These are phyloP conservation scores for Claviceps sp. DNA, from an alignment of 2,329 filamentous ascomycete species.

Conservation along the genomic window DNA sequence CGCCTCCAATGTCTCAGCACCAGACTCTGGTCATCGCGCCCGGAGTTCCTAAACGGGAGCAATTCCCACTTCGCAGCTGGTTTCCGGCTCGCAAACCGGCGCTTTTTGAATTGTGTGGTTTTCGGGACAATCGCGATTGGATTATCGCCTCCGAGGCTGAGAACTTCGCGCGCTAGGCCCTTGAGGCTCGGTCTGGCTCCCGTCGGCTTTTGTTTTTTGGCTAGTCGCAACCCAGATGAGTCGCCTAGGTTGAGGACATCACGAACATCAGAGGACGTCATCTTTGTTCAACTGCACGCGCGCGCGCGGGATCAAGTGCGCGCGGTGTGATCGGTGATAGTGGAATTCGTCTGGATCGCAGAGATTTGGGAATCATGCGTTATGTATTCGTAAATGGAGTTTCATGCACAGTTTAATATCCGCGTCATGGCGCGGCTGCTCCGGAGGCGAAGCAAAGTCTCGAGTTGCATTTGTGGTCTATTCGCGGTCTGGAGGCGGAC, in stretches of 20 bases:
- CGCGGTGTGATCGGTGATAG: no score
- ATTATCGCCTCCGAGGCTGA: conserved; percentile 51
- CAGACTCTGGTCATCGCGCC: conserved; percentile 53
- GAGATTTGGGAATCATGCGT: no score
- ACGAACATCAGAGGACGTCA: conserved; percentile 70
- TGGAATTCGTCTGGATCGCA: no score
- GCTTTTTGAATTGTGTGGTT: conserved; percentile 45
- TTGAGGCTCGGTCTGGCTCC: conserved; percentile 48
- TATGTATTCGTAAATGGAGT: no score
- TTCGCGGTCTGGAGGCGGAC: no score
- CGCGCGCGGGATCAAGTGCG: no score
- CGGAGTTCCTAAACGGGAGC: conserved; percentile 62
- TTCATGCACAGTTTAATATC: neutral
- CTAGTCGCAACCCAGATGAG: conserved; percentile 35
- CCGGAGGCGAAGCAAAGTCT: neutral
- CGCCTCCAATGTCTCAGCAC: conserved; percentile 70
- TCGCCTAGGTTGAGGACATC: conserved; percentile 76
- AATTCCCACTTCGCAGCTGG: conserved; percentile 52
- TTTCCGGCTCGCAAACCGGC: conserved; percentile 39
- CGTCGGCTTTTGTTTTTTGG: conserved; percentile 62
- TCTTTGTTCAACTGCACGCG: conserved; percentile 19
- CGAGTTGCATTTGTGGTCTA: neutral
- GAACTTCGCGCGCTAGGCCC: conserved; percentile 51
- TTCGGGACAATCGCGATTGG: conserved; percentile 54
- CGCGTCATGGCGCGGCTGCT: conserved; percentile 1